phyloP scores from a whole-genome alignment of 768 basidiomycete species.

The Collybiopsis luxurians region DNA sequence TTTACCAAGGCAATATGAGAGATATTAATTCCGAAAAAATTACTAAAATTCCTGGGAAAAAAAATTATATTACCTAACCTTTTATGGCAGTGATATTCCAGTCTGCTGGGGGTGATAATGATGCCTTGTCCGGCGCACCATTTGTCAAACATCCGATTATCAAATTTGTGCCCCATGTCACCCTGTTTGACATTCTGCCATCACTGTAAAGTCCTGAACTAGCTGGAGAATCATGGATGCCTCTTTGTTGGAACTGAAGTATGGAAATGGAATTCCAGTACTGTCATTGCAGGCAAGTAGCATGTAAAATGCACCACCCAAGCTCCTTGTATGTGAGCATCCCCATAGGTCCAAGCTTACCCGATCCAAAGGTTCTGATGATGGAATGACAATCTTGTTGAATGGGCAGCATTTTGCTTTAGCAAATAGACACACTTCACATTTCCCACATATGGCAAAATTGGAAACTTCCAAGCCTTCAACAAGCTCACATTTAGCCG shows the following conservation, averaged over 20 bases:
- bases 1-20: too few relatives aligned
- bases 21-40: too few relatives aligned
- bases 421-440: neutral
- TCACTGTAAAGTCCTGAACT: neutral
- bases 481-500: neutral
- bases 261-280: neutral
- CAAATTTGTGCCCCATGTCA: neutral
- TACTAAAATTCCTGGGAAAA: too few relatives aligned
- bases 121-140: neutral
- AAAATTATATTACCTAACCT: too few relatives aligned
- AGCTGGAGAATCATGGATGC: neutral
- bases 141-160: neutral
- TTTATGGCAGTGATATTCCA: too few relatives aligned
- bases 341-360: slow-evolving; percentile 1
- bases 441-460: neutral
- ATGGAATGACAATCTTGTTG: neutral
- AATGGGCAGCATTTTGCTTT: neutral
- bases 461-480: neutral
- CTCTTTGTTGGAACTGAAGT: neutral
- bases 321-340: neutral
- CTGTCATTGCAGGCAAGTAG: neutral
- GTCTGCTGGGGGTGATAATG: too few relatives aligned
- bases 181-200: neutral
- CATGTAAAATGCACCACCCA: neutral
- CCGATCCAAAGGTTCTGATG: neutral